Evolutionary conservation across 2,329 filamentous ascomycete genomes (phyloP).

Genomic region (Pseudopithomyces maydicus): DNA sequence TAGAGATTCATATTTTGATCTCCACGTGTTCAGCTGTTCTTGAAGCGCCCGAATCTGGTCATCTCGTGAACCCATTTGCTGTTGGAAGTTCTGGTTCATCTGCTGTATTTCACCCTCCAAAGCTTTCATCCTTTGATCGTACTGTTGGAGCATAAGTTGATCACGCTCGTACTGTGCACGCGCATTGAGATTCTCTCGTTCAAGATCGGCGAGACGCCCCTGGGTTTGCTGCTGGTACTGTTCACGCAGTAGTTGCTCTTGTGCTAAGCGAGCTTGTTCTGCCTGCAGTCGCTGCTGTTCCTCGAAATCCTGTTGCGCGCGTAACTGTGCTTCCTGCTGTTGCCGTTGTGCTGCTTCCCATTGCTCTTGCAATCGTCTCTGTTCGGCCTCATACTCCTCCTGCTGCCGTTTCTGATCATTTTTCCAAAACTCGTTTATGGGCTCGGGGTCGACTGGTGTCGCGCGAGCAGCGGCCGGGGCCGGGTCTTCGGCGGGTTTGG

Average conservation of each 20-base stretch:
- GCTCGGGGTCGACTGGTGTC: constrained; percentile 81
- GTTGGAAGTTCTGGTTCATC: constrained; percentile 79
- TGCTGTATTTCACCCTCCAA: constrained; percentile 85
- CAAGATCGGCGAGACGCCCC: constrained; percentile 91
- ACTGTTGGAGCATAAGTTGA: constrained; percentile 95
- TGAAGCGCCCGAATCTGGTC: constrained; percentile 92
- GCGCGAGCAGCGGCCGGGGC: constrained; percentile 64
- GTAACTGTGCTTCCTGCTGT: constrained; percentile 81
- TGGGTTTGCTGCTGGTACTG: constrained; percentile 94
- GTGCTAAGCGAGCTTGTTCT: constrained; percentile 88
- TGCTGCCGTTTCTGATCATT: constrained; percentile 89
- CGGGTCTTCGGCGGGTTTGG: constrained; percentile 64
- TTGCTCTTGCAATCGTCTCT: constrained; percentile 83
- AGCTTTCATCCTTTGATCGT: constrained; percentile 89
- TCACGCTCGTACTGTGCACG: constrained; percentile 96
- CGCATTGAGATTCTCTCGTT: constrained; percentile 92
- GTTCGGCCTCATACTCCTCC: constrained; percentile 92
- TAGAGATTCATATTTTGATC: constrained; percentile 93
- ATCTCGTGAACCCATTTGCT: constrained; percentile 88
- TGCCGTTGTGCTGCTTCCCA: constrained; percentile 80
- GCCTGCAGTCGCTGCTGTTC: constrained; percentile 87
- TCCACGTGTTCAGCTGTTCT: constrained; percentile 97
- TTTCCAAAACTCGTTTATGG: constrained; percentile 98
- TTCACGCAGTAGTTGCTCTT: constrained; percentile 85
- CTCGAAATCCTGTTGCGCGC: constrained; percentile 93